Evolutionary conservation across 2,329 filamentous ascomycete genomes (phyloP), one percentile per base, ranked within the genome.

Genomic region (Aureobasidium uvarum): DNA sequence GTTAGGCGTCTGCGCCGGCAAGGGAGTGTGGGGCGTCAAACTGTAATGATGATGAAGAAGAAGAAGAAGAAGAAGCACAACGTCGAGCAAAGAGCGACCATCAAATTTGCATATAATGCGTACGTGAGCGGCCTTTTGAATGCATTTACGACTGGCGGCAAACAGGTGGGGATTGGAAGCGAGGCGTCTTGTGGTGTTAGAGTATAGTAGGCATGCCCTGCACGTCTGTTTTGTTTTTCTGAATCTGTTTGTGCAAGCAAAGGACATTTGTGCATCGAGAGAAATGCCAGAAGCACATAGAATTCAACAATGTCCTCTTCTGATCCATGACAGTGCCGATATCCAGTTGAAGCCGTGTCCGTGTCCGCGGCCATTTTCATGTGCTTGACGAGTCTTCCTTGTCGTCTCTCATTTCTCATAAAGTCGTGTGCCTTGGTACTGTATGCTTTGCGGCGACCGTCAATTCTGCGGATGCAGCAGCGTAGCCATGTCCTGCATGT

Each of bases 1-100:
- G 91, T 80, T 96, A 7, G 91, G 91, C 51, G 89, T 95, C 2
- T 89, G 88, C 71, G 91, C 89, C 20, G 91, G 91, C 23, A 82
- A 91, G 67, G 91, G 91, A 5, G 85, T 95, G 39, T 95, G 90
- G 90, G 90, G 90, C 31, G 88, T 92, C 18, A 85, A 82, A 73
- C 67, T 83, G 69, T 81, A 75, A 79, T 23, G 39, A 54, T 28
- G 28, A 64, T 31, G 39, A 50, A 23, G 25, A 6, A 52, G 33
- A 33, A 48, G 45, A 25, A 25, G 25, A 25, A 25, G 25, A 25
- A 25, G 25, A 25, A 25, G 25, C 2, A 25, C 2, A 25, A 25
- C 25, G 43, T 31, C 6, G 25, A 23, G 28, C 25, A 39, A 18
- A 59, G 38, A n/a, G 18, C 38, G 54, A 55, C 23, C 20, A 56